A percentile compares a stretch with the other conserved stretches of the same genome.
Evolutionary conservation across 2,329 filamentous ascomycete genomes (phyloP).

Genomic region (Neobulgaria alba): DNA sequence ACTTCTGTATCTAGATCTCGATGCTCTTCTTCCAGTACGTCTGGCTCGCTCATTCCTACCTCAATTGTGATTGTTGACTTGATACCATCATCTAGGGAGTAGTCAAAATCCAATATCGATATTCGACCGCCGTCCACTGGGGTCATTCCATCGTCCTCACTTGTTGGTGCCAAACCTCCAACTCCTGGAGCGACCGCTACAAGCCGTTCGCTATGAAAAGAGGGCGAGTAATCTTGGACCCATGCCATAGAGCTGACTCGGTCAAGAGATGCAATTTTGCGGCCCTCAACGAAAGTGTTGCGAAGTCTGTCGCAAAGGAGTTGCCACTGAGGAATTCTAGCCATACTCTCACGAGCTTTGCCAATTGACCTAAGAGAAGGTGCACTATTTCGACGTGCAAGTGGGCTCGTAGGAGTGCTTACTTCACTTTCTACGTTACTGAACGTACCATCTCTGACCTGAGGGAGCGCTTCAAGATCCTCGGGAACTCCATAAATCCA

Average conservation of each 20-base stretch:
- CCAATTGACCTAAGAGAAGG: conserved; percentile 22
- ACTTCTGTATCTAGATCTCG: conserved; percentile 71
- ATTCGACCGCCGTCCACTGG: conserved; percentile 74
- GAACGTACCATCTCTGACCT: conserved; percentile 27
- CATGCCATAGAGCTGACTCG: conserved; percentile 64
- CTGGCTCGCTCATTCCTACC: conserved; percentile 61
- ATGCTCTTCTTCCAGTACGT: conserved; percentile 63
- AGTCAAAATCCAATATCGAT: conserved; percentile 66
- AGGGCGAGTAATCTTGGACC: conserved; percentile 49
- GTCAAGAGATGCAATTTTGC: conserved; percentile 53
- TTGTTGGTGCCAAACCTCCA: conserved; percentile 43
- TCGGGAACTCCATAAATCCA: conserved; percentile 76
- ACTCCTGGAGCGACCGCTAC: conserved; percentile 68
- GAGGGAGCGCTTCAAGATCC: conserved; percentile 55
- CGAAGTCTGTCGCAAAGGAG: conserved; percentile 57
- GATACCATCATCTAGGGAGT: conserved; percentile 46
- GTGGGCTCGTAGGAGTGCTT: conserved; percentile 19
- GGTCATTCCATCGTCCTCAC: conserved; percentile 61
- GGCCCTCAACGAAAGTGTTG: conserved; percentile 63
- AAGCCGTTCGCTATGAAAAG: conserved; percentile 46
- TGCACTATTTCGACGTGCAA: conserved; percentile 24
- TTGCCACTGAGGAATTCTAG: conserved; percentile 57
- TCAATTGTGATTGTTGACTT: conserved; percentile 58
- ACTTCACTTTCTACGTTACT: conserved; percentile 27
- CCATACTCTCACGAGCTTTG: conserved; percentile 15